A percentile compares a stretch with the other conserved stretches of the same genome.
These are phyloP conservation scores for Litchi chinensis DNA, from an alignment of 345 rosid species.

Conservation along the genomic window DNA sequence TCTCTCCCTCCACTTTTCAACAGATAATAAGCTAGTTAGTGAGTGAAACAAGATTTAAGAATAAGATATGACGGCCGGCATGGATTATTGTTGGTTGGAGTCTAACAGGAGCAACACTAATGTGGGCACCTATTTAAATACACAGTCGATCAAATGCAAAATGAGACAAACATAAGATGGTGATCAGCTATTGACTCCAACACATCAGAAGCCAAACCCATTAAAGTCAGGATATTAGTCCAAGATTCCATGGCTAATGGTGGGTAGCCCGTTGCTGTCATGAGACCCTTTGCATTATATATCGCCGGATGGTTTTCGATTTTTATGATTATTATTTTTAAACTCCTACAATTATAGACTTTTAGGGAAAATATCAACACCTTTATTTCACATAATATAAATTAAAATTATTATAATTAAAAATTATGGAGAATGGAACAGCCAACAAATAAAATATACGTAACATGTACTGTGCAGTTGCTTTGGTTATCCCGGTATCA, in stretches of 20 bases:
- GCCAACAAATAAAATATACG: not conserved
- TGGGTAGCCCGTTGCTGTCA: conserved; percentile 14
- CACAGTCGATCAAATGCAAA: not conserved
- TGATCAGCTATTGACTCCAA: not conserved
- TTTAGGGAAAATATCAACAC: too few species aligned
- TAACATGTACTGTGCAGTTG: not conserved
- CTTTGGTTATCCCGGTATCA: not conserved
- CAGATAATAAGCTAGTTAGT: not conserved
- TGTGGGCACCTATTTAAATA: too few species aligned
- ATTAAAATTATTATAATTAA: too few species aligned
- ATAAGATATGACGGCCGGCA: conserved; percentile 22
- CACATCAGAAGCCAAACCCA: not conserved
- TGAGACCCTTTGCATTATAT: not conserved
- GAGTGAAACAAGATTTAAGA: not conserved
- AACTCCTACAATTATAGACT: not conserved
- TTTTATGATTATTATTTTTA: too few species aligned
- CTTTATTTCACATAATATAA: too few species aligned
- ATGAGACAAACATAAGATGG: not conserved
- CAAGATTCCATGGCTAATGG: not conserved
- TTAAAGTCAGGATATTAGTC: conserved; percentile 11
- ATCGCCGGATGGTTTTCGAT: too few species aligned
- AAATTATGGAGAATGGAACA: not conserved
- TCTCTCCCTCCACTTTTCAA: not conserved
- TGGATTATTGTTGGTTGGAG: not conserved
- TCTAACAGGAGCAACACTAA: not conserved